Conservation (phyloP, 2,329 filamentous ascomycete genomes). For the Endothia cerciana region DNA sequence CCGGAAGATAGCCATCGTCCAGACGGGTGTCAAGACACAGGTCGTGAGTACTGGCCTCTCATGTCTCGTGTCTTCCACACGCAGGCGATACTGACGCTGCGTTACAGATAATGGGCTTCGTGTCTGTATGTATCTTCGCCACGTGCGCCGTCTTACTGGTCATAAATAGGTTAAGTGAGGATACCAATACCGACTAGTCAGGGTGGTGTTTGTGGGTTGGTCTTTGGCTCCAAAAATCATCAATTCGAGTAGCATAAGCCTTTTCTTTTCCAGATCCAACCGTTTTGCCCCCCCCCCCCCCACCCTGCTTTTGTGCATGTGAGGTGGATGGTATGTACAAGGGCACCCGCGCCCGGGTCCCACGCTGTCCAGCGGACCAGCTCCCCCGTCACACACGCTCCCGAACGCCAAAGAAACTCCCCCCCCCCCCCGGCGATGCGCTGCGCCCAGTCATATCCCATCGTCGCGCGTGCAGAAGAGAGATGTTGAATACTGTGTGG, state of each 20-base stretch:
- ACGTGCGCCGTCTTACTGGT: constrained; percentile 67
- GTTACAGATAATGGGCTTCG: constrained; percentile 62
- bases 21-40: constrained; percentile 93
- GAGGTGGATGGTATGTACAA: constrained; percentile 17
- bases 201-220: neutral
- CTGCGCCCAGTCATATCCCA: constrained; percentile 7
- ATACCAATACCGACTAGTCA: constrained; percentile 28
- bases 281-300: neutral
- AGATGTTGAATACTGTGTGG: constrained; percentile 47
- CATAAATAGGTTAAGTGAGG: constrained; percentile 45
- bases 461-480: constrained; percentile 65
- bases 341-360: neutral
- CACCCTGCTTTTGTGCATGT: neutral
- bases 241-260: neutral
- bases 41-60: constrained; percentile 53
- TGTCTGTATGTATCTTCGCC: constrained; percentile 66
- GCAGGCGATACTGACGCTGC: constrained; percentile 11
- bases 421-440: neutral
- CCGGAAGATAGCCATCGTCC: constrained; percentile 78
- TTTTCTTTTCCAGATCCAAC: neutral
- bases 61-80: neutral
- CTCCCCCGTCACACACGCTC: neutral
- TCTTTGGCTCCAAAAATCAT: neutral
- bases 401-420: constrained; percentile 13
- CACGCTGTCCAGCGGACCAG: constrained; percentile 2